phyloP scores from a whole-genome alignment of 345 rosid species.

The Zanthoxylum bungeanum region DNA sequence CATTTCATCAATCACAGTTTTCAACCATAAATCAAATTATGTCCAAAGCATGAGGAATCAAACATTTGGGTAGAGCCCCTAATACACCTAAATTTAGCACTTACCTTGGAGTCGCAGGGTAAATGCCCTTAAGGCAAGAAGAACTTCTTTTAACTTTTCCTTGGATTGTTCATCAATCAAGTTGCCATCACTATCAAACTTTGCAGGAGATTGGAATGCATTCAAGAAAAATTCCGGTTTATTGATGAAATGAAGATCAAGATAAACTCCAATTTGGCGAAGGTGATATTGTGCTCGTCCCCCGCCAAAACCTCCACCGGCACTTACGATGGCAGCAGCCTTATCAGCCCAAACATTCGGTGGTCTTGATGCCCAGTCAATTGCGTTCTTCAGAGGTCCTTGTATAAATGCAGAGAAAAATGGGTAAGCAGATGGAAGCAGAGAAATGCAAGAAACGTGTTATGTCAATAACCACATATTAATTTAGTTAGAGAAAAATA shows the following conservation, averaged over 20 bases:
- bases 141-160: conserved; percentile 50
- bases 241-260: conserved; percentile 89
- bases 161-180: conserved; percentile 48
- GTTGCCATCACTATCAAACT: conserved; percentile 71
- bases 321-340: conserved; percentile 76
- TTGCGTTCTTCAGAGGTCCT: conserved; percentile 84
- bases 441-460: neutral
- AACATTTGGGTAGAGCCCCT: neutral
- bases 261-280: conserved; percentile 75
- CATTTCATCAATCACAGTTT: neutral
- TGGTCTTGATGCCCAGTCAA: conserved; percentile 81
- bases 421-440: conserved; percentile 2
- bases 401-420: neutral
- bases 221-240: conserved; percentile 71
- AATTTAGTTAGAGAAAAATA: neutral
- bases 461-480: neutral
- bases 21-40: neutral
- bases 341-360: conserved; percentile 82
- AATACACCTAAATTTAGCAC: conserved; percentile 14
- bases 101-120: conserved; percentile 52
- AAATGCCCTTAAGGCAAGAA: conserved; percentile 55
- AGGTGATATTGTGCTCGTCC: conserved; percentile 71
- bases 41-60: neutral
- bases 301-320: conserved; percentile 63
- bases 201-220: conserved; percentile 72